These are phyloP conservation scores for Aspergillus sclerotiicarbonarius DNA, from an alignment of 495 filamentous ascomycete genomes.

Conservation along the genomic window DNA sequence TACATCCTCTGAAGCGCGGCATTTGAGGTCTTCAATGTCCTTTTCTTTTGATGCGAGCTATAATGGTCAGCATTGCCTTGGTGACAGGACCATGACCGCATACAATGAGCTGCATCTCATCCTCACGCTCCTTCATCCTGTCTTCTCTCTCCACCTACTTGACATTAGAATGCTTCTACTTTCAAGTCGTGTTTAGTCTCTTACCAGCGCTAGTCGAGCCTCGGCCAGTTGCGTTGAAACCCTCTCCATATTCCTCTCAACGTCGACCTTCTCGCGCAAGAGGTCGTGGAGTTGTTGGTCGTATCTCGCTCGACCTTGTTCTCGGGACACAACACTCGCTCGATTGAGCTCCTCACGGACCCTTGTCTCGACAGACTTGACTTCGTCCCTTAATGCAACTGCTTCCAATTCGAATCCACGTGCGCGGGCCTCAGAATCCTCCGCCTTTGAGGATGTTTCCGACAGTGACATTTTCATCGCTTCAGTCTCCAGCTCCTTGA, in stretches of 20 bases:
- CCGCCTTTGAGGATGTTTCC: slow-evolving; percentile 13
- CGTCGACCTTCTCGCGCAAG: slow-evolving; percentile 22
- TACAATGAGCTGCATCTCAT: slow-evolving; percentile 14
- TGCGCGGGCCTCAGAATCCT: slow-evolving; percentile 14
- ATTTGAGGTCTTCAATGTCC: slow-evolving; percentile 23
- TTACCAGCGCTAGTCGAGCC: slow-evolving; percentile 28
- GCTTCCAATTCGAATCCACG: slow-evolving; percentile 20
- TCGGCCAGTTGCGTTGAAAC: slow-evolving; percentile 20
- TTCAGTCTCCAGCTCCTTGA: slow-evolving; percentile 18
- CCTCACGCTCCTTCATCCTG: slow-evolving; percentile 12
- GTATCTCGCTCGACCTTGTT: slow-evolving; percentile 21
- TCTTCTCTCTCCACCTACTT: slow-evolving; percentile 19
- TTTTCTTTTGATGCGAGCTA: slow-evolving; percentile 25
- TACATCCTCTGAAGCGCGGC: slow-evolving; percentile 9
- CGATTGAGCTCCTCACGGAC: slow-evolving; percentile 27
- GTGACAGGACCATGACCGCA: background rate
- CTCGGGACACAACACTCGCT: slow-evolving; percentile 18
- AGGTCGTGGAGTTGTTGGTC: slow-evolving; percentile 24
- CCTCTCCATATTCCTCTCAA: slow-evolving; percentile 15
- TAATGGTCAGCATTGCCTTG: slow-evolving; percentile 16
- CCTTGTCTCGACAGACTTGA: slow-evolving; percentile 19
- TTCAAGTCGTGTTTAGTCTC: background rate
- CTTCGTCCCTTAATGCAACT: slow-evolving; percentile 19
- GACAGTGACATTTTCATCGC: slow-evolving; percentile 19
- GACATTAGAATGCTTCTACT: slow-evolving; percentile 15